These are phyloP conservation scores for Epichloe coenophiala DNA, from an alignment of 2,329 filamentous ascomycete genomes.

Conservation along the genomic window DNA sequence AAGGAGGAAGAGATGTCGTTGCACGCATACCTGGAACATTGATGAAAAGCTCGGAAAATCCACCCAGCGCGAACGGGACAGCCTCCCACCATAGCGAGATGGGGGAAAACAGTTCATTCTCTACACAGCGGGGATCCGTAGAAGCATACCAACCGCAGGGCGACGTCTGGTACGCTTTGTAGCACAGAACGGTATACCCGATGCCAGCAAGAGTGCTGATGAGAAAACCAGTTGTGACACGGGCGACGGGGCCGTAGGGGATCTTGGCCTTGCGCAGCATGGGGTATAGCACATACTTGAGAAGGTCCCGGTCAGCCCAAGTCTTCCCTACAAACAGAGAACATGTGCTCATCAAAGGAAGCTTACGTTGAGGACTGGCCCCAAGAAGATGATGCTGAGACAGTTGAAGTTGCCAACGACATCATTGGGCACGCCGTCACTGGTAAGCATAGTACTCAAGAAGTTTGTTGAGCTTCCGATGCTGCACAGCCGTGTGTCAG, in stretches of 20 bases:
- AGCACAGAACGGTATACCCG: slow-evolving; percentile 41
- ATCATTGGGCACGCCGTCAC: slow-evolving; percentile 45
- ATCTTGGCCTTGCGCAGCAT: slow-evolving; percentile 35
- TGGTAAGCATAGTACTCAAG: slow-evolving; percentile 28
- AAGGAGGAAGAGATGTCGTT: background rate
- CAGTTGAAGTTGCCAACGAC: slow-evolving; percentile 46
- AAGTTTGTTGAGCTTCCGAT: slow-evolving; percentile 22
- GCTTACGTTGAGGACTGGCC: slow-evolving; percentile 14
- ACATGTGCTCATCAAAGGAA: background rate
- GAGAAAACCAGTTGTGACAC: slow-evolving; percentile 45
- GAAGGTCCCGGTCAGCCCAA: background rate
- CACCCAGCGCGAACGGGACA: slow-evolving; percentile 14
- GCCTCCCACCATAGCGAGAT: slow-evolving; percentile 14
- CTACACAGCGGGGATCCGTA: slow-evolving; percentile 10
- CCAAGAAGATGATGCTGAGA: slow-evolving; percentile 40
- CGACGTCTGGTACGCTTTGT: slow-evolving; percentile 41
- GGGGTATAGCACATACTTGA: slow-evolving; percentile 35
- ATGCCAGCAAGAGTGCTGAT: slow-evolving; percentile 35
- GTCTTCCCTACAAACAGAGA: background rate
- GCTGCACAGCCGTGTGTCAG: slow-evolving; percentile 6
- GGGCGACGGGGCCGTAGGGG: slow-evolving; percentile 42
- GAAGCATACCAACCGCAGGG: slow-evolving; percentile 27
- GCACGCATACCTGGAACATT: slow-evolving; percentile 11
- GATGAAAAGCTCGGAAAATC: slow-evolving; percentile 16
- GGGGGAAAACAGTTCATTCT: slow-evolving; percentile 11